Percentiles rank a stretch among this genome's conserved stretches.
Conservation (phyloP, 371 early-diverging fungal species). For the Batkoa obscura region DNA sequence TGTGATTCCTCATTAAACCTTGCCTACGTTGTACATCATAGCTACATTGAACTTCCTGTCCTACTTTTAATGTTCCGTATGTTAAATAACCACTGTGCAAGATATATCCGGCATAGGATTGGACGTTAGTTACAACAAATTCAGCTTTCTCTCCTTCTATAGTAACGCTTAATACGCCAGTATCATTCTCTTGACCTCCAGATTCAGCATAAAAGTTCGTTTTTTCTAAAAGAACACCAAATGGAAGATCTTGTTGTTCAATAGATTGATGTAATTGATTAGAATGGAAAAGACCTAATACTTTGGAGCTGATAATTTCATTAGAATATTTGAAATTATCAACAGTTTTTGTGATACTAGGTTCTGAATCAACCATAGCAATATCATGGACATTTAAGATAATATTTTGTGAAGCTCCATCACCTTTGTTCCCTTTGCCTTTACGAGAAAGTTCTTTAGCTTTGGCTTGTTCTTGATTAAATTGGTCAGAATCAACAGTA, state of each 20-base stretch:
- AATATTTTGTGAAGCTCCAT: slow-evolving; percentile 26
- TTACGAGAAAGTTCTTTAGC: slow-evolving; percentile 67
- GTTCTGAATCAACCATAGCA: slow-evolving; percentile 58
- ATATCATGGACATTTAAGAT: slow-evolving; percentile 84
- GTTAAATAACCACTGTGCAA: slow-evolving; percentile 91
- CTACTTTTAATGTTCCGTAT: slow-evolving; percentile 56
- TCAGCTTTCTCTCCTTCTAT: slow-evolving; percentile 51
- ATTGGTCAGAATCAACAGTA: slow-evolving; percentile 68
- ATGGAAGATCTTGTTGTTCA: slow-evolving; percentile 16
- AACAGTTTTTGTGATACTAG: slow-evolving; percentile 65
- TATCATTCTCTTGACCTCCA: slow-evolving; percentile 98
- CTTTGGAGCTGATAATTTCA: slow-evolving; percentile 38
- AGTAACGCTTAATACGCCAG: slow-evolving; percentile 76
- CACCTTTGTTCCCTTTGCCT: slow-evolving; percentile 32
- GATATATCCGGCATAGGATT: slow-evolving; percentile 87
- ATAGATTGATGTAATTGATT: slow-evolving; percentile 26
- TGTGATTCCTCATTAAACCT: slow-evolving; percentile 92
- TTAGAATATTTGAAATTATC: slow-evolving; percentile 71
- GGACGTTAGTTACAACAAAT: slow-evolving; percentile 87
- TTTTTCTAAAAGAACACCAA: slow-evolving; percentile 87
- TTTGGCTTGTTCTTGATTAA: slow-evolving; percentile 57
- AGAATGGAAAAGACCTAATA: slow-evolving; percentile 52
- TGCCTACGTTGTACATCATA: slow-evolving; percentile 81
- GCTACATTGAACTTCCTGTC: slow-evolving; percentile 46
- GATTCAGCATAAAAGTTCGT: slow-evolving; percentile 98